These are phyloP conservation scores for Alternaria arborescens DNA, from an alignment of 2,329 filamentous ascomycete genomes.

Conservation along the genomic window DNA sequence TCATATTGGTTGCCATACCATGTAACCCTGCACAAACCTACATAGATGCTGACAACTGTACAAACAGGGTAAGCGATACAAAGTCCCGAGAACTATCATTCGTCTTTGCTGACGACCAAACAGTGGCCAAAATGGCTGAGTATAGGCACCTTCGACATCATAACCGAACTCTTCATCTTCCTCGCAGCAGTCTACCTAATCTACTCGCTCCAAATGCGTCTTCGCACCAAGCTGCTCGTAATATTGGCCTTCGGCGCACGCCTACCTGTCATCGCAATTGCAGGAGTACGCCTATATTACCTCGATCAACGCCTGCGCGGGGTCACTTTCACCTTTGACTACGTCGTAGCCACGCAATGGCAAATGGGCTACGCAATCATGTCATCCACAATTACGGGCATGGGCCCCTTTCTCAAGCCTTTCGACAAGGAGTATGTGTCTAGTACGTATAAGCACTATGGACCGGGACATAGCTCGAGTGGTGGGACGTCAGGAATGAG, in stretches of 20 bases:
- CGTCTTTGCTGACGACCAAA: conserved; percentile 4
- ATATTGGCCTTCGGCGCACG: conserved; percentile 42
- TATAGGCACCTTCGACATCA: conserved; percentile 39
- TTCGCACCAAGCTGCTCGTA: conserved; percentile 37
- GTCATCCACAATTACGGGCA: conserved; percentile 41
- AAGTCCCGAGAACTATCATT: background rate
- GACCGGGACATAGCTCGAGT: background rate
- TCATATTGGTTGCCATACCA: conserved; percentile 36
- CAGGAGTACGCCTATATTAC: conserved; percentile 39
- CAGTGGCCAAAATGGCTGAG: conserved; percentile 43
- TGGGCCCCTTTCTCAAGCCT: conserved; percentile 46
- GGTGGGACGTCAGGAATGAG: background rate
- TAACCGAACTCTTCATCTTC: conserved; percentile 40
- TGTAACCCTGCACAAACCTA: conserved; percentile 37
- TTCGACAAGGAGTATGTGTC: conserved; percentile 38
- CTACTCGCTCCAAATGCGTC: conserved; percentile 40
- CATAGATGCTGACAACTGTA: conserved; percentile 23
- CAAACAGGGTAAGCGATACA: conserved; percentile 30
- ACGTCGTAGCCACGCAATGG: conserved; percentile 44
- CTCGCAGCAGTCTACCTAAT: conserved; percentile 38
- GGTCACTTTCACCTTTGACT: conserved; percentile 33
- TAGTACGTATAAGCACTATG: conserved; percentile 26
- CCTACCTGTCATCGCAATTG: conserved; percentile 38
- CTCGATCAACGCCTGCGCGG: conserved; percentile 28
- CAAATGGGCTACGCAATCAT: conserved; percentile 50